phyloP scores from a whole-genome alignment of 371 early-diverging fungal genomes.

The Mucor ambiguus region DNA sequence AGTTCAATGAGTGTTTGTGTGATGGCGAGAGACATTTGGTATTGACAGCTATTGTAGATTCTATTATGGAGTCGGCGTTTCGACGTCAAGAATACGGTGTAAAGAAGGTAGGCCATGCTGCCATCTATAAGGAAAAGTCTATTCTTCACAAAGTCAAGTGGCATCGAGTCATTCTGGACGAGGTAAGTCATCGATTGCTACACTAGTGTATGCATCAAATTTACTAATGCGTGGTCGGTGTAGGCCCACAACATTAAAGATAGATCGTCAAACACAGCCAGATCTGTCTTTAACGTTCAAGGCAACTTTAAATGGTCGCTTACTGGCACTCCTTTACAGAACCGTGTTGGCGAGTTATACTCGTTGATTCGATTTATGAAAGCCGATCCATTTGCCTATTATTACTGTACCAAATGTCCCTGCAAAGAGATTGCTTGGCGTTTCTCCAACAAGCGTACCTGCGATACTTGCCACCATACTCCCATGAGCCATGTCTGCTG shows the following conservation, averaged over 20 bases:
- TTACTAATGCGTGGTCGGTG: neutral
- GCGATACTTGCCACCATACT: conserved; percentile 79
- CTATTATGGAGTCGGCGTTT: conserved; percentile 76
- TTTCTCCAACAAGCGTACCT: conserved; percentile 65
- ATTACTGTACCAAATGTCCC: conserved; percentile 86
- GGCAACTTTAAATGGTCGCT: conserved; percentile 85
- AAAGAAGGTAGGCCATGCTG: conserved; percentile 46
- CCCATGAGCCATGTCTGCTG: conserved; percentile 88
- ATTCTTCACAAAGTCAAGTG: conserved; percentile 77
- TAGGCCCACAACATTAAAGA: conserved; percentile 96
- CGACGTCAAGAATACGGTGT: conserved; percentile 78
- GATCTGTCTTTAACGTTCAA: conserved; percentile 82
- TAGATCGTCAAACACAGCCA: conserved; percentile 86
- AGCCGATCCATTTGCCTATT: conserved; percentile 77
- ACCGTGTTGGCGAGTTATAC: conserved; percentile 96
- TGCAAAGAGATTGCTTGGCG: conserved; percentile 87
- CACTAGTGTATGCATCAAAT: neutral
- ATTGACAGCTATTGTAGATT: conserved; percentile 40
- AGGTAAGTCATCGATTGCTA: conserved; percentile 35
- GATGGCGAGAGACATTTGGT: neutral
- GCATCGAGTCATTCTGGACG: conserved; percentile 91
- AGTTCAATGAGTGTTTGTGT: conserved; percentile 10
- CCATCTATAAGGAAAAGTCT: conserved; percentile 65
- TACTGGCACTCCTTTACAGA: conserved; percentile 98
- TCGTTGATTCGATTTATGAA: conserved; percentile 90